Base-by-base conservation (phyloP, 1,139 yeast genomes). In the Trichomonascaceae sp. region DNA sequence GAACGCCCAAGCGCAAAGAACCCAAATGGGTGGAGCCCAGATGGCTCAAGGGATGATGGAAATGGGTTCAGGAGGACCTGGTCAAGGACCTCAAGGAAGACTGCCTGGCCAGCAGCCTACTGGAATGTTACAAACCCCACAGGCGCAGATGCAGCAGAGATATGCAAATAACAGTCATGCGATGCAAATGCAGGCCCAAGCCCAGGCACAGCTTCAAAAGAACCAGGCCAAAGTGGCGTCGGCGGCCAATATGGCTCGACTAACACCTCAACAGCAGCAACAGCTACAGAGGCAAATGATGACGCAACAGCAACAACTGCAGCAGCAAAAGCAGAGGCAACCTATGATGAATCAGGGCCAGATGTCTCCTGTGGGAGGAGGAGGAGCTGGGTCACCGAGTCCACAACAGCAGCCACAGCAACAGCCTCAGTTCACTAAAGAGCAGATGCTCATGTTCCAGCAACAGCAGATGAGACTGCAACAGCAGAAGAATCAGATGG, bases 201-300 rank as follows among this genome's bases (percentile, higher is more conserved):
- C 35, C 9, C 47, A 41, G 32, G 36, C 35, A 14, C 41, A 33
- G 36, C 29, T 40, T 5, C 32, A 32, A 20, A 39, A 36, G 26
- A 39, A 37, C 16, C 15, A 33, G 6, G 26, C 18, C n/a, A n/a
- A n/a, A n/a, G n/a, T n/a, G n/a, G n/a, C n/a, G n/a, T n/a, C n/a
- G n/a, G 29, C 23, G 27, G 17, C 17, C 17, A 30, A 14, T 27
- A 16, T 27, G 26, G 23, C 23, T 8, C 6, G 23, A 11, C 11
- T 20, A 11, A 20, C 23, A 11, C 23, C 22, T 23, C 35, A 35
- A 28, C 43, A 37, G 34, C 33, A 32, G 30, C 33, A 37, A 27
- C 37, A 32, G 15, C 30, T 26, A 26, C 34, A 33, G 37, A 26
- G 18, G 26, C 35, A 34, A 20, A 16, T 4, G 38, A 33, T 2